A percentile compares a stretch with the other conserved stretches of the same genome.
Evolutionary conservation across 2,329 filamentous ascomycete genomes (phyloP).

Genomic region (Boeremia exigua): DNA sequence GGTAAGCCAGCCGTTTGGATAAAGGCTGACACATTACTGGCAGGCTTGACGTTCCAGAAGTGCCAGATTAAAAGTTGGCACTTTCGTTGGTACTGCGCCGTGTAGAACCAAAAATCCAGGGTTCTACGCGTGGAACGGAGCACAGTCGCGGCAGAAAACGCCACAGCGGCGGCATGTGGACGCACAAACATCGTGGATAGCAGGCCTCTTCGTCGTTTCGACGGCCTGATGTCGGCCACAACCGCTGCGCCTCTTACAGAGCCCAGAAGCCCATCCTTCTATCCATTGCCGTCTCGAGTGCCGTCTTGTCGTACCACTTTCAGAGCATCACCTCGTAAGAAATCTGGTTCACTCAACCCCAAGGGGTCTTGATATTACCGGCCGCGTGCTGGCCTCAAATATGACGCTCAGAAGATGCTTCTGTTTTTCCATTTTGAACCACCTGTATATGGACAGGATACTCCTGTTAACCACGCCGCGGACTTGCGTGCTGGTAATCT

Average conservation of each 20-base stretch:
- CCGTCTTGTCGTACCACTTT: neutral
- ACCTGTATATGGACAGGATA: neutral
- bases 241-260: too few relatives aligned
- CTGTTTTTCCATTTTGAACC: neutral
- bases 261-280: too few relatives aligned
- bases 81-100: neutral
- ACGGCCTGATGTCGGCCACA: neutral
- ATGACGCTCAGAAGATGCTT: neutral
- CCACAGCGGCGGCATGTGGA: neutral
- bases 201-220: neutral
- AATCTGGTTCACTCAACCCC: neutral
- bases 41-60: conserved; percentile 8
- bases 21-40: conserved; percentile 3
- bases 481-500: conserved; percentile 1
- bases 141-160: conserved; percentile 2
- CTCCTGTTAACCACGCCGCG: neutral
- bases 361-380: neutral
- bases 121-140: neutral
- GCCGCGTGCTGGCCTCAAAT: neutral
- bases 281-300: neutral
- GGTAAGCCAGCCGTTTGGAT: neutral
- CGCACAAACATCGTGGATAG: neutral
- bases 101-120: neutral
- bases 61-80: neutral
- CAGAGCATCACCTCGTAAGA: too few relatives aligned